Evolutionary conservation across 495 filamentous ascomycete genomes (phyloP).

Genomic region (Penicillium canescens): DNA sequence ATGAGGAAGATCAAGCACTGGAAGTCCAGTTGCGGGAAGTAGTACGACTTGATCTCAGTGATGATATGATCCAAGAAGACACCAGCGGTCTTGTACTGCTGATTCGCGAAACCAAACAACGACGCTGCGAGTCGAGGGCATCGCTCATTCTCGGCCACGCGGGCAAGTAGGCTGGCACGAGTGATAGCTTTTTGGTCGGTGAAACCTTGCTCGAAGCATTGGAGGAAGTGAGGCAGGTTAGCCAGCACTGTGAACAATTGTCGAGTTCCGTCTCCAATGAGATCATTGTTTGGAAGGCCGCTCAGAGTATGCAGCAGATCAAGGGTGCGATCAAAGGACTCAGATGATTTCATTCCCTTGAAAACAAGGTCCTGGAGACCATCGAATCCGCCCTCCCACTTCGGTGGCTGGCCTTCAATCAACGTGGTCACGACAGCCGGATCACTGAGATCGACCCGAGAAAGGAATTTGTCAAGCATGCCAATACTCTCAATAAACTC

Average conservation of each 20-base stretch:
- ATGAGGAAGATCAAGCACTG: conserved; percentile 85
- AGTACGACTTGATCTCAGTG: conserved; percentile 73
- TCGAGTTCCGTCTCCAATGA: conserved; percentile 79
- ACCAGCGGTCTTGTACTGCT: conserved; percentile 65
- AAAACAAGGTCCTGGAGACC: conserved; percentile 83
- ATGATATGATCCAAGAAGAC: conserved; percentile 79
- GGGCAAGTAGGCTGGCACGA: conserved; percentile 67
- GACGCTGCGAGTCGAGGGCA: conserved; percentile 47
- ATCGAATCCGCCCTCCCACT: conserved; percentile 89
- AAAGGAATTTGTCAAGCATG: conserved; percentile 87
- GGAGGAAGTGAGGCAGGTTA: conserved; percentile 86
- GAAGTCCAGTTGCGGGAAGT: conserved; percentile 82
- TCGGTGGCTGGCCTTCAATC: conserved; percentile 73
- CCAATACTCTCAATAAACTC: conserved; percentile 90
- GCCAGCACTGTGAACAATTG: conserved; percentile 82
- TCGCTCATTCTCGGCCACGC: conserved; percentile 67
- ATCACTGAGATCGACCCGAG: conserved; percentile 78
- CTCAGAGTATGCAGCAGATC: conserved; percentile 75
- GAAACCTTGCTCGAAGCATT: conserved; percentile 67
- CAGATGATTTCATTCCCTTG: conserved; percentile 87
- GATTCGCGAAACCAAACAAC: conserved; percentile 68
- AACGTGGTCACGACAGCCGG: conserved; percentile 66
- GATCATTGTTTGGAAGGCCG: conserved; percentile 72
- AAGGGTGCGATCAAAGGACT: conserved; percentile 75
- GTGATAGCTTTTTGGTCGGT: conserved; percentile 55